Evolutionary conservation across 192 early-diverging fungal genomes (phyloP), one percentile per base, ranked within the genome.

Genomic region (Endogone sp.): DNA sequence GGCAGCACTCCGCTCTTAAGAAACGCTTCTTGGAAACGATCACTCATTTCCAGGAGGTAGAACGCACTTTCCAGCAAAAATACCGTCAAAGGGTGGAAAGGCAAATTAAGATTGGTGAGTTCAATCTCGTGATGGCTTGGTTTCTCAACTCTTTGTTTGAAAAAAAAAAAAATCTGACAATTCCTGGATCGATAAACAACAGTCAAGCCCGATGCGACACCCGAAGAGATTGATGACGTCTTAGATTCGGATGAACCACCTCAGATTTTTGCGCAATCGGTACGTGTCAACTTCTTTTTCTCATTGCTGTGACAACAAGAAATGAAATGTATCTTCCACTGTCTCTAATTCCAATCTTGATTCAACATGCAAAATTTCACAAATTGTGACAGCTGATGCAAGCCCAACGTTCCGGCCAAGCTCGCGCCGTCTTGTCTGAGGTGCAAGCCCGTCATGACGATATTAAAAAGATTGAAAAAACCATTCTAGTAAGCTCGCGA

Each of bases 381-480:
- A 56, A 13, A 11, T 72, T 25, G 23, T 57, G 20, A 22, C 58
- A 90, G 87, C 86, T 95, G 63, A 83, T 93, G 73, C 84, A 89
- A 68, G 75, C 83, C 22, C 87, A 88, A 30, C 88, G 94, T 63
- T 89, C 87, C n/a, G 86, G 86, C 6, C 91, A 94, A 69, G 94
- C 94, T n/a, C 81, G 82, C 22, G 82, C 84, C 37, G 94, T 92
- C 6, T 71, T 95, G 22, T 72, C 84, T 29, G 93, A 95, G 76
- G 93, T 95, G 32, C 93, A 95, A 79, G 81, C 88, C 66, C 81
- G 92, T 32, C 94, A 95, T 68, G 79, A 88, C 65, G 94, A 95
- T 67, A 92, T 95, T 61, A 83, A 93, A 67, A 87, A 90, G 78
- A 95, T 95, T 72, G 94, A 95, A 79, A 89, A 86, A 72, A 91